phyloP scores from a whole-genome alignment of 495 filamentous ascomycete species.

The Sordaria brevicollis region DNA sequence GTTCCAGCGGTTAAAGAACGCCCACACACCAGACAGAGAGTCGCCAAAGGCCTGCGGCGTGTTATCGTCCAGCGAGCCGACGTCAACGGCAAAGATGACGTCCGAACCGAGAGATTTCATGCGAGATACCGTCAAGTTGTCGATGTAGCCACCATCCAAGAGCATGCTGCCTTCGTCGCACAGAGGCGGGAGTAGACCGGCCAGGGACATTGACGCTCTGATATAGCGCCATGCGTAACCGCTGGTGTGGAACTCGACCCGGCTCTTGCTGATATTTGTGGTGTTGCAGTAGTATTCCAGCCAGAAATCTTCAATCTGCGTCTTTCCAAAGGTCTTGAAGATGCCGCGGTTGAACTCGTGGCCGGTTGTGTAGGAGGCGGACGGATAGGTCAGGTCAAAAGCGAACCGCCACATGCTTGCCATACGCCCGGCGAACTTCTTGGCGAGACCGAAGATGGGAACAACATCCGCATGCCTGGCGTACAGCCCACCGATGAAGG shows the following conservation, averaged over 20 bases:
- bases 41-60: slow-evolving; percentile 87
- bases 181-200: slow-evolving; percentile 82
- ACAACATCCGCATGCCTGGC: slow-evolving; percentile 94
- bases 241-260: slow-evolving; percentile 82
- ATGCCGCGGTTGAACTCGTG: slow-evolving; percentile 99
- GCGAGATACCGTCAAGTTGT: slow-evolving; percentile 92
- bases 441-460: slow-evolving; percentile 89
- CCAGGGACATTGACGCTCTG: slow-evolving; percentile 89
- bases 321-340: slow-evolving; percentile 94
- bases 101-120: slow-evolving; percentile 93
- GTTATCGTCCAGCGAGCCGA: slow-evolving; percentile 82
- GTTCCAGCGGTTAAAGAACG: slow-evolving; percentile 90
- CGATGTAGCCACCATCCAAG: slow-evolving; percentile 90
- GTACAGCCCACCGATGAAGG: slow-evolving; percentile 92
- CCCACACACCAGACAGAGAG: slow-evolving; percentile 91
- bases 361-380: slow-evolving; percentile 89
- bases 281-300: slow-evolving; percentile 98
- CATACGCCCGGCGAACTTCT: slow-evolving; percentile 96
- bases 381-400: slow-evolving; percentile 90
- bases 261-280: slow-evolving; percentile 87
- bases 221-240: slow-evolving; percentile 97
- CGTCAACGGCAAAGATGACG: slow-evolving; percentile 91
- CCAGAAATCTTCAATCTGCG: slow-evolving; percentile 98
- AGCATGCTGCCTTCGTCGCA: slow-evolving; percentile 97
- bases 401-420: slow-evolving; percentile 96